Evolutionary conservation across 768 basidiomycete genomes (phyloP), one percentile per base, ranked within the genome.

Genomic region (Xanthoconium stramineum): DNA sequence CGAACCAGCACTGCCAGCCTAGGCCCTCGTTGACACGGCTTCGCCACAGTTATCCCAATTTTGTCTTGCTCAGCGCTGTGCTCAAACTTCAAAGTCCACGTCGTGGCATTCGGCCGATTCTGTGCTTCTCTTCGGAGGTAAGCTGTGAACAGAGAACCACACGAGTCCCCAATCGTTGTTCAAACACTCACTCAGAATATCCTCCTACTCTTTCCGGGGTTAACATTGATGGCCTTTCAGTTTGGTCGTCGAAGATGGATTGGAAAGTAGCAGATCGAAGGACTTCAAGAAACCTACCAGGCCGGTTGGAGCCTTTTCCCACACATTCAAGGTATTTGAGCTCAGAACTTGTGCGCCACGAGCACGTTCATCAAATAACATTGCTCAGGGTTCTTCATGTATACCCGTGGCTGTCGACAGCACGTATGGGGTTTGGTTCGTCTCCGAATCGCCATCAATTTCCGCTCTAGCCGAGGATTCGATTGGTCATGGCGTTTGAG

Each of bases 51-150:
- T 39, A 9, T 29, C 24, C 50, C 46, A 29, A 52, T 11, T 15
- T 13, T 29, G 38, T 49, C 49, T 51, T 51, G 38, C 49, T 56
- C 53, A 48, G 50, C 36, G 13, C 35, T 29, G n/a, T 53, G 5
- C 59, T 50, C 38, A 47, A 24, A 4, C 12, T 10, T 50, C 38
- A 47, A 24, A 4, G 12, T 10, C 9, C 10, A 15, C 20, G 19
- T 8, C 14, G 24, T 17, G 36, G 10, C 28, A 17, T 55, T n/a
- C 14, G 24, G 43, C 35, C 42, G 33, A 53, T 32, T 20, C 36
- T 28, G 20, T 43, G 30, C 30, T 58, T 40, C 20, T 19, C 44
- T 50, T 52, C 20, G 19, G 17, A 19, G n/a, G 15, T 17, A 29
- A 38, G 47, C 14, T 36, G 50, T 28, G 38, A 33, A 28, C 37